phyloP scores from a whole-genome alignment of 2,329 filamentous ascomycete genomes.

The Cordyceps cicadae region DNA sequence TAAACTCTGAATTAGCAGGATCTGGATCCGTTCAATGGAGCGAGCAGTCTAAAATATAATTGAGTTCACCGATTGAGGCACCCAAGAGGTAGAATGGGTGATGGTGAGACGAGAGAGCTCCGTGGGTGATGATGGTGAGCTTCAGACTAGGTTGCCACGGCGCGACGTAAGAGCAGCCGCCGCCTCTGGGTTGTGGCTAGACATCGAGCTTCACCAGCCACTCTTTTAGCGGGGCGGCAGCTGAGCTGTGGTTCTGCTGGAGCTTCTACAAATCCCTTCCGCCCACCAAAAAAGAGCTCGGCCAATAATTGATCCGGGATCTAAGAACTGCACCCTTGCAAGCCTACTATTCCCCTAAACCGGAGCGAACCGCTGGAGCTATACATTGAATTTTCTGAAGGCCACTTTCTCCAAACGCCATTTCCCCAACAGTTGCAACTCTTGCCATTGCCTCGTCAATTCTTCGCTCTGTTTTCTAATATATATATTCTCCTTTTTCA shows the following conservation, averaged over 20 bases:
- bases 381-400: constrained; percentile 10
- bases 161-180: constrained; percentile 23
- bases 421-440: not conserved
- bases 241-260: constrained; percentile 8
- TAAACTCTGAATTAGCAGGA: not conserved
- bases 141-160: constrained; percentile 28
- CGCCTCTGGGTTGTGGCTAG: not conserved
- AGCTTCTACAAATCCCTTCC: constrained; percentile 2
- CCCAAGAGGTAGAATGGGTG: not conserved
- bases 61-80: not conserved
- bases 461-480: constrained; percentile 2
- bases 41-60: not conserved
- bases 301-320: constrained; percentile 13
- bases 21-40: not conserved
- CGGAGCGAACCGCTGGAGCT: constrained; percentile 12
- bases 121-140: constrained; percentile 1
- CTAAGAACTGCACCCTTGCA: constrained; percentile 1
- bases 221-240: not conserved
- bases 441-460: constrained; percentile 1
- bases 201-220: constrained; percentile 4
- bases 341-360: constrained; percentile 10
- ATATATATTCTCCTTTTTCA: constrained; percentile 12
- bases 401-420: not conserved
- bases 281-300: not conserved
- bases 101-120: not conserved